A percentile compares a stretch with the other conserved stretches of the same genome.
These are phyloP conservation scores for Tolypocladium paradoxum DNA, from an alignment of 2,329 filamentous ascomycete species.

Conservation along the genomic window DNA sequence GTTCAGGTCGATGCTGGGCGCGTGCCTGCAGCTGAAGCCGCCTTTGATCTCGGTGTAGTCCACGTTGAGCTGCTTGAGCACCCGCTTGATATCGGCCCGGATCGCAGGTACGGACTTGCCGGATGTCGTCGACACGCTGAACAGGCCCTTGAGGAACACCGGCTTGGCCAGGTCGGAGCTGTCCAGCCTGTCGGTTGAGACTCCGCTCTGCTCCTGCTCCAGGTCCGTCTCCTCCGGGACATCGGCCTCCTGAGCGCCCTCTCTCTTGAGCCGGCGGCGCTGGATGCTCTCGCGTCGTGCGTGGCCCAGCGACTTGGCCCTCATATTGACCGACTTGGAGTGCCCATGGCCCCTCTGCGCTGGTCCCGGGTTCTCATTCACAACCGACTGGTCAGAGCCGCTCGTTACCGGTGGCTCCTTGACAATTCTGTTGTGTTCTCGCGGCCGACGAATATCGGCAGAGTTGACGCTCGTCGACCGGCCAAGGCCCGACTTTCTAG, in stretches of 20 bases:
- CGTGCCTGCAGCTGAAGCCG: slow-evolving; percentile 81
- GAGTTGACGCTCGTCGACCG: slow-evolving; percentile 89
- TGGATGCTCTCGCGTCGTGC: slow-evolving; percentile 87
- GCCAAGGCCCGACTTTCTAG: slow-evolving; percentile 58
- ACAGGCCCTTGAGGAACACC: slow-evolving; percentile 90
- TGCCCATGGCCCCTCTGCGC: slow-evolving; percentile 41
- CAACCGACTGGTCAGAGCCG: slow-evolving; percentile 64
- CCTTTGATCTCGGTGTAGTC: slow-evolving; percentile 87
- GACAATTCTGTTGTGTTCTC: slow-evolving; percentile 34
- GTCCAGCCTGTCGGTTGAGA: slow-evolving; percentile 50
- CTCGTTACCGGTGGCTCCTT: slow-evolving; percentile 65
- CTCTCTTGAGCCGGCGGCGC: slow-evolving; percentile 63
- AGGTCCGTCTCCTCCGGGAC: slow-evolving; percentile 86
- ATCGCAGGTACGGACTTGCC: slow-evolving; percentile 82
- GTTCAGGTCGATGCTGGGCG: slow-evolving; percentile 80
- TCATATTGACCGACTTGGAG: slow-evolving; percentile 51
- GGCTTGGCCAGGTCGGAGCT: slow-evolving; percentile 79
- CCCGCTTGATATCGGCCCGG: slow-evolving; percentile 78
- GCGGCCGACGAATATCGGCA: slow-evolving; percentile 59
- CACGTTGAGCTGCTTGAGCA: slow-evolving; percentile 79
- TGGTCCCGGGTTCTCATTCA: slow-evolving; percentile 39
- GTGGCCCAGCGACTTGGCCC: slow-evolving; percentile 82
- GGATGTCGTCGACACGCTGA: slow-evolving; percentile 94
- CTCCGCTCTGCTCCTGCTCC: slow-evolving; percentile 54
- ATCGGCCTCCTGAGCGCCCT: slow-evolving; percentile 62